Evolutionary conservation across 768 basidiomycete species (phyloP).

Genomic region (Naganishia vaughanmartiniae): DNA sequence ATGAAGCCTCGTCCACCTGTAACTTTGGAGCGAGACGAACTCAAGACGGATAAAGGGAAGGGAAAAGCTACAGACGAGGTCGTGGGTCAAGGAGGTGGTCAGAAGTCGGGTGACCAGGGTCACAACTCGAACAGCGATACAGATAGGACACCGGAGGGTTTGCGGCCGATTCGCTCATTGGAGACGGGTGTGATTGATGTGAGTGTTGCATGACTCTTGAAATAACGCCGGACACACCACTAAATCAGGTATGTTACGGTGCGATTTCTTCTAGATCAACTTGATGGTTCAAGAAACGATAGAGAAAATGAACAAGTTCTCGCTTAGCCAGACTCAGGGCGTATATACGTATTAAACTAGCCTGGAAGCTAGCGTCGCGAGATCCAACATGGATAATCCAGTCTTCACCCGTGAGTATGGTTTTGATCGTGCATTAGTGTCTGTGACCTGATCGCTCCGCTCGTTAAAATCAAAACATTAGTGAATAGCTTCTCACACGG

Average conservation of each 20-base stretch:
- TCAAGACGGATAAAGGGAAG: constrained; percentile 6
- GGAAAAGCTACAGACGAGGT: constrained; percentile 3
- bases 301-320: neutral
- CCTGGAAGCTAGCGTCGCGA: too few relatives aligned
- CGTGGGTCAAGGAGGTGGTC: neutral
- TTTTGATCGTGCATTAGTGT: too few relatives aligned
- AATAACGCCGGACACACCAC: too few relatives aligned
- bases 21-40: neutral
- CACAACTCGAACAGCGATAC: neutral
- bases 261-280: neutral
- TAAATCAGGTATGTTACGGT: neutral
- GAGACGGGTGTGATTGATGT: constrained; percentile 52
- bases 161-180: constrained; percentile 46
- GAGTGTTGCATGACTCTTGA: constrained; percentile 26
- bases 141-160: constrained; percentile 33
- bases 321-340: neutral
- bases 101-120: neutral
- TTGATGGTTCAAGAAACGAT: neutral
- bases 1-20: constrained; percentile 27
- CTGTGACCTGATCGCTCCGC: too few relatives aligned
- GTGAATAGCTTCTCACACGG: too few relatives aligned
- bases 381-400: too few relatives aligned
- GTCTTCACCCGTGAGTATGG: too few relatives aligned
- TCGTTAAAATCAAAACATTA: too few relatives aligned
- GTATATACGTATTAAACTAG: neutral